Evolutionary conservation across 176 grass and related monocot species (phyloP).

Genomic region (Guadua angustifolia): DNA sequence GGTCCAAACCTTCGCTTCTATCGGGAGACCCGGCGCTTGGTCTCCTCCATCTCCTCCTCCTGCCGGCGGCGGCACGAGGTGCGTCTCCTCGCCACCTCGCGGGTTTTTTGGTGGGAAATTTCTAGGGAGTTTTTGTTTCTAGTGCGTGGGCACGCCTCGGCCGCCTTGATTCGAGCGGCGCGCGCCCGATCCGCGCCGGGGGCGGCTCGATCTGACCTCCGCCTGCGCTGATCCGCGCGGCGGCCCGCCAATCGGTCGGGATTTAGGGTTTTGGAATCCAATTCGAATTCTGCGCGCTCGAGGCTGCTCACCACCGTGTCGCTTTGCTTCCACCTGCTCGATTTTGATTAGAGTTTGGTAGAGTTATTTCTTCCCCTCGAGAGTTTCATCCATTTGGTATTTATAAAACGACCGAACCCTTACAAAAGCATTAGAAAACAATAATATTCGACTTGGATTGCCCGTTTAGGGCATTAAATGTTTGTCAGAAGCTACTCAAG

Average conservation of each 20-base stretch:
- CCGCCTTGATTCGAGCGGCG: constrained; percentile 19
- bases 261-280: constrained; percentile 56
- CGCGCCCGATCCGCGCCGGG: constrained; percentile 49
- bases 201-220: constrained; percentile 55
- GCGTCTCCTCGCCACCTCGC: constrained; percentile 55
- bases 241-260: constrained; percentile 25
- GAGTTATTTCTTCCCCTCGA: background rate
- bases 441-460: constrained; percentile 19
- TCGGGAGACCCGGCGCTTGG: constrained; percentile 33
- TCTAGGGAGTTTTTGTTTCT: background rate
- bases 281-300: constrained; percentile 5
- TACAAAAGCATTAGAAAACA: constrained; percentile 13
- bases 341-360: constrained; percentile 35
- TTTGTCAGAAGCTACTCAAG: constrained; percentile 32
- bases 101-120: constrained; percentile 14
- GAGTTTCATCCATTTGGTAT: constrained; percentile 28
- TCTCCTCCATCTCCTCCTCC: constrained; percentile 32
- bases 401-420: constrained; percentile 29
- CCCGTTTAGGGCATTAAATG: constrained; percentile 12
- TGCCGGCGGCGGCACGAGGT: constrained; percentile 53
- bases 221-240: constrained; percentile 45
- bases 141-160: background rate
- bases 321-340: constrained; percentile 27
- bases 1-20: constrained; percentile 38
- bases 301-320: constrained; percentile 5